These are phyloP conservation scores for Xylariomycetidae sp. DNA, from an alignment of 2,329 filamentous ascomycete species.

Conservation along the genomic window DNA sequence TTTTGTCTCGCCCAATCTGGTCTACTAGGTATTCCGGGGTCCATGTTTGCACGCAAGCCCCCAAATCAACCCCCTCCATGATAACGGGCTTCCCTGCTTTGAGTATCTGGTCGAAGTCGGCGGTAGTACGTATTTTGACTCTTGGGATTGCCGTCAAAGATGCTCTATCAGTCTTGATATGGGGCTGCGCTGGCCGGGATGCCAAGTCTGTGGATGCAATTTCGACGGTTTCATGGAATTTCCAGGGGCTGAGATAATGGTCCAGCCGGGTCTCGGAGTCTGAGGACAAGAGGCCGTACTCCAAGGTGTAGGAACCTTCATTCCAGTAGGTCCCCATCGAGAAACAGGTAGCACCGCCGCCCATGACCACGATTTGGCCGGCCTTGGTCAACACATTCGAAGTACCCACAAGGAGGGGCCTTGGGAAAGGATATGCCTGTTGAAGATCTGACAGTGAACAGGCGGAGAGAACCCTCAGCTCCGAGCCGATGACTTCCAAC, in stretches of 20 bases:
- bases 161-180: too few relatives aligned
- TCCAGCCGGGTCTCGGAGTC: neutral
- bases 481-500: constrained; percentile 29
- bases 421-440: constrained; percentile 10
- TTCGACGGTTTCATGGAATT: constrained; percentile 14
- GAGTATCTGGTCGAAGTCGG: constrained; percentile 57
- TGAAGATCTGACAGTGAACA: constrained; percentile 3
- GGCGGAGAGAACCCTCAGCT: constrained; percentile 20
- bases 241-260: constrained; percentile 5
- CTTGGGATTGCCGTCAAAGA: constrained; percentile 40
- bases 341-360: constrained; percentile 83
- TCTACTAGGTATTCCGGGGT: constrained; percentile 60
- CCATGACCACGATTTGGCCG: constrained; percentile 55
- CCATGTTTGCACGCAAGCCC: constrained; percentile 63
- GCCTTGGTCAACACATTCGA: constrained; percentile 43
- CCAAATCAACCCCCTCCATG: constrained; percentile 60
- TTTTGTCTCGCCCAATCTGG: constrained; percentile 53
- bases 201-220: constrained; percentile 24
- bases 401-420: constrained; percentile 68
- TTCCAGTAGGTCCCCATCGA: constrained; percentile 89
- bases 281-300: constrained; percentile 2
- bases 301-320: constrained; percentile 34
- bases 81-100: constrained; percentile 55
- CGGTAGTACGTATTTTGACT: constrained; percentile 41
- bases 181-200: too few relatives aligned